Evolutionary conservation across 2,329 filamentous ascomycete species (phyloP).

Genomic region (Pyrenochaeta sp.): DNA sequence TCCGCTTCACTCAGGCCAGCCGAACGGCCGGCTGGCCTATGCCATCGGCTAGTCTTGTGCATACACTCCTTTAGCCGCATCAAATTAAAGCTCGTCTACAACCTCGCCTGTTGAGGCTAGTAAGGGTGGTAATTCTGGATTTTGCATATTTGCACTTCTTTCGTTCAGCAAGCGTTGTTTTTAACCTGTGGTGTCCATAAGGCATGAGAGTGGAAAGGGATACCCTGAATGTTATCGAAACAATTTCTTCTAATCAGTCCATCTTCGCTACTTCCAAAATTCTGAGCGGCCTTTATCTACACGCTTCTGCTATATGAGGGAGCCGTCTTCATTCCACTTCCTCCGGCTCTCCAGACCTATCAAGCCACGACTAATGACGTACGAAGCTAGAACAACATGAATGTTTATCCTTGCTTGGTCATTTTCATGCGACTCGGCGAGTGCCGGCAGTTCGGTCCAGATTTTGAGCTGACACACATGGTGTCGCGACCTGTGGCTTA

Average conservation of each 20-base stretch:
- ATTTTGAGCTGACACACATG: not conserved
- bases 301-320: not conserved
- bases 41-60: slow-evolving; percentile 1
- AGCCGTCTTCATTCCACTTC: not conserved
- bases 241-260: not conserved
- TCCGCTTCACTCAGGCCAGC: not conserved
- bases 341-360: not conserved
- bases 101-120: not conserved
- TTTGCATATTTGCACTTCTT: slow-evolving; percentile 2
- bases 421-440: not conserved
- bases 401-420: not conserved
- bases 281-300: not conserved
- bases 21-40: not conserved
- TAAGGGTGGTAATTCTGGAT: not conserved
- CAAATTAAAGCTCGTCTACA: not conserved
- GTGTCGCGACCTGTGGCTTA: not conserved
- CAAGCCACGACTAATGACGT: not conserved
- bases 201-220: slow-evolving; percentile 15
- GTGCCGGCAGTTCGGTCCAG: not conserved
- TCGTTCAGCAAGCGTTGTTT: slow-evolving; percentile 11
- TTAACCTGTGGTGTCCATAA: slow-evolving; percentile 1
- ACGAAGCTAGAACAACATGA: not conserved
- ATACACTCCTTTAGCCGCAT: not conserved
- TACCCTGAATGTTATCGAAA: slow-evolving; percentile 18
- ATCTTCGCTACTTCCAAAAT: not conserved